Base-by-base conservation (phyloP, 2,329 filamentous ascomycete genomes). In the Fusarium sp. region DNA sequence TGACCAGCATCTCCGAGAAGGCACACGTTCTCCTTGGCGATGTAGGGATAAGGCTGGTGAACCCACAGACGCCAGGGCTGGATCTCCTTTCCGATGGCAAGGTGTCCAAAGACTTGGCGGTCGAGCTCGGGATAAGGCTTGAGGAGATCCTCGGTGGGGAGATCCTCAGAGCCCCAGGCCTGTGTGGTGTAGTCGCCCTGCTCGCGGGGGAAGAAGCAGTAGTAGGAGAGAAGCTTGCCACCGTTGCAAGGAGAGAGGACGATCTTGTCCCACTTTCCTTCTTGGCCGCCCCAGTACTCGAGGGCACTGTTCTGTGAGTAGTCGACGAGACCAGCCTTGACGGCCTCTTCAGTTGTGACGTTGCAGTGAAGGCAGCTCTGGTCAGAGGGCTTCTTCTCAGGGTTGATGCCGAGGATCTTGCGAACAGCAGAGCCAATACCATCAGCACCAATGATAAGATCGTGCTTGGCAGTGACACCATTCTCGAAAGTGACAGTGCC, bases 231-330 rank as follows among this genome's bases (percentile, higher is more conserved):
- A 6, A 92, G 82, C 68, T 87, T 87, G 59, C 91, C 90, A 28
- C 87, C 87, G 76, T 92, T 91, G 82, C 91, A 93, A 10, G 91
- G 90, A 0, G 90, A 92, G 5, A 93, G 83, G 10, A 93, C 91
- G 65, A 93, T 92, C 84, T 93, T 93, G 80, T 92, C 88, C 85
- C 84, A 89, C 75, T 88, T 89, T 61, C 82, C 83, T 60, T 90
- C 88, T 58, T 90, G 87, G 4, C 91, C 91, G 31, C 91, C 91
- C 91, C 91, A 93, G 83, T 92, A 93, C 79, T 93, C 89, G 0
- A 93, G 83, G 0, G 90, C 91, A 31, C 79, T 83, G 81, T 92
- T 79, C 38, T 85, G 76, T 0, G 89, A 89, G 80, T 91, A 92
- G 78, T 92, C 89, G 36, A 89, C 85, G 0, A 92, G 85, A 5